Percentiles rank a stretch among this genome's conserved stretches.
phyloP scores from a whole-genome alignment of 805 yeast genomes.

The Candida gorgasii region DNA sequence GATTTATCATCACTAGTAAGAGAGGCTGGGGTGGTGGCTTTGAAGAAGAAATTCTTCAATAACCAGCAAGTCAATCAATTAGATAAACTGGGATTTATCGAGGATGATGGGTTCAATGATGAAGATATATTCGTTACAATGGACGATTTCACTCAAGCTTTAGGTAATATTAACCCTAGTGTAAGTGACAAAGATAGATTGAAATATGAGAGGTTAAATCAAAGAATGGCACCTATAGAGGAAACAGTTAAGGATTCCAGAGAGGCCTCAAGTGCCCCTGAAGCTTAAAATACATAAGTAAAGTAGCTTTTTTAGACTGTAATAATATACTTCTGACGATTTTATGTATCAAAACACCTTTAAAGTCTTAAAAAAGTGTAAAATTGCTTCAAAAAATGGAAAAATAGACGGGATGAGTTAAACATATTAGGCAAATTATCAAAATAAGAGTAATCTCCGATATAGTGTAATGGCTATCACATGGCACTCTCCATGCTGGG shows the following conservation, averaged over 20 bases:
- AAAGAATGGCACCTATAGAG: slow-evolving; percentile 50
- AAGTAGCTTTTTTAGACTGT: too few relatives aligned
- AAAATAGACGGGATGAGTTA: neutral
- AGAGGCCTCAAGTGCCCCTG: too few relatives aligned
- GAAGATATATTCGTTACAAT: slow-evolving; percentile 52
- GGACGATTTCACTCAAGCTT: slow-evolving; percentile 70
- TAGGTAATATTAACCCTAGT: slow-evolving; percentile 79
- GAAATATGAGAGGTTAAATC: slow-evolving; percentile 73
- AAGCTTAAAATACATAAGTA: too few relatives aligned
- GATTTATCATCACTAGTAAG: slow-evolving; percentile 89
- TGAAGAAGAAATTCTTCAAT: slow-evolving; percentile 69
- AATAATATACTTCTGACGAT: neutral
- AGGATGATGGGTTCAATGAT: slow-evolving; percentile 20
- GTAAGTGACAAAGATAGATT: slow-evolving; percentile 83
- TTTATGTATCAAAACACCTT: neutral
- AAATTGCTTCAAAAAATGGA: neutral
- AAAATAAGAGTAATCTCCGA: slow-evolving; percentile 12
- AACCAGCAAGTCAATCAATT: slow-evolving; percentile 40
- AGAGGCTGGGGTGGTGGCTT: slow-evolving; percentile 90
- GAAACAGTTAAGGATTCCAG: slow-evolving; percentile 6
- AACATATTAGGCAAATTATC: neutral
- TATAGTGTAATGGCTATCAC: slow-evolving; percentile 23
- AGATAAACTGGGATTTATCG: slow-evolving; percentile 38
- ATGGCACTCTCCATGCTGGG: slow-evolving; percentile 19
- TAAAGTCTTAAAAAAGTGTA: too few relatives aligned